Conservation (phyloP, 306 rosid genomes). For the Castanea crenata region DNA sequence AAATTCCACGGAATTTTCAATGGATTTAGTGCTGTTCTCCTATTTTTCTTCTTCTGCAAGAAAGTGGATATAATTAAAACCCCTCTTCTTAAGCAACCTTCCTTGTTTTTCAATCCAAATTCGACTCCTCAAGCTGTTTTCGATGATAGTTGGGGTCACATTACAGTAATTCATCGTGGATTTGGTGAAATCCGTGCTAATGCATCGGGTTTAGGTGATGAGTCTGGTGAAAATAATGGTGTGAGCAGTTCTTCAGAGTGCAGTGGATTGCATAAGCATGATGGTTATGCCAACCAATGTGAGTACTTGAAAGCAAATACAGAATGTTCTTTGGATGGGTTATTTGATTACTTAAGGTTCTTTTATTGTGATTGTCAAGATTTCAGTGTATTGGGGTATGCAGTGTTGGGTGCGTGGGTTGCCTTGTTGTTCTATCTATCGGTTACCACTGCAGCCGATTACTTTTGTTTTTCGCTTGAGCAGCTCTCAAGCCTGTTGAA, state of each 20-base stretch:
- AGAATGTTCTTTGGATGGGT: slow-evolving; percentile 72
- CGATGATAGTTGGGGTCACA: slow-evolving; percentile 13
- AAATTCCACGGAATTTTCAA: slow-evolving; percentile 37
- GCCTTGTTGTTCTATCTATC: slow-evolving; percentile 85
- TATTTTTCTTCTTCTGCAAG: slow-evolving; percentile 47
- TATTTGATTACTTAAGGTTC: slow-evolving; percentile 63
- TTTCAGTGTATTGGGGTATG: slow-evolving; percentile 59
- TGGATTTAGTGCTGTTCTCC: slow-evolving; percentile 30
- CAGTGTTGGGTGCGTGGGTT: slow-evolving; percentile 59
- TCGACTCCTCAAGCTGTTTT: slow-evolving; percentile 24
- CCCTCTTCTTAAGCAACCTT: slow-evolving; percentile 40
- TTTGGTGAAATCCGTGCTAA: slow-evolving; percentile 29
- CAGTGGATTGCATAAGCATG: slow-evolving; percentile 44
- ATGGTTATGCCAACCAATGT: slow-evolving; percentile 56
- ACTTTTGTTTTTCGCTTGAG: slow-evolving; percentile 88
- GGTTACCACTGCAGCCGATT: slow-evolving; percentile 97
- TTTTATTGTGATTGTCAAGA: slow-evolving; percentile 72
- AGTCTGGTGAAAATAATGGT: slow-evolving; percentile 19
- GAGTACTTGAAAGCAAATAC: slow-evolving; percentile 75
- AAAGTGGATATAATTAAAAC: slow-evolving; percentile 35
- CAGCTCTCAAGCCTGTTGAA: slow-evolving; percentile 81
- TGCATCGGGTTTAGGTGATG: slow-evolving; percentile 18
- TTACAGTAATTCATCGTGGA: slow-evolving; percentile 34
- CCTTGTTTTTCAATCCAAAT: slow-evolving; percentile 19
- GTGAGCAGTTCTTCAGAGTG: slow-evolving; percentile 50